Evolutionary conservation across 257 asterid species (phyloP), one percentile per base, ranked within the genome.

Genomic region (Plantago ovata): DNA sequence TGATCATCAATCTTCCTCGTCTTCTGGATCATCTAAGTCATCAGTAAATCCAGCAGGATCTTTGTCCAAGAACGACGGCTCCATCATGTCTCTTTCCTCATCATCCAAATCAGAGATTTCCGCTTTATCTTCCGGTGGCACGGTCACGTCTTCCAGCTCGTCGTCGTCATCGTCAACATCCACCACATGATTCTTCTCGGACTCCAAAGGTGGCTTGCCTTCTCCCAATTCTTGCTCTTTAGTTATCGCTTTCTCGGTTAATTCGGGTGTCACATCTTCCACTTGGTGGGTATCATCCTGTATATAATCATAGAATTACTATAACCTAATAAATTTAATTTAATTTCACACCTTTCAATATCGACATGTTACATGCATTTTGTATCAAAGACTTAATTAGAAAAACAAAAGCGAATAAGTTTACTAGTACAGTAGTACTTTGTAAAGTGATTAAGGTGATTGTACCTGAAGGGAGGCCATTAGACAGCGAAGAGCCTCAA

Each of bases 381-480:
- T n/a, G n/a, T n/a, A n/a, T n/a, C n/a, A n/a, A n/a, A n/a, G n/a
- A n/a, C n/a, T n/a, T n/a, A n/a, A n/a, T n/a, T n/a, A n/a, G n/a
- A n/a, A n/a, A n/a, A n/a, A n/a, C n/a, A n/a, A n/a, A n/a, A n/a
- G n/a, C n/a, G n/a, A n/a, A n/a, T n/a, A n/a, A n/a, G n/a, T n/a
- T n/a, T n/a, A n/a, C n/a, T n/a, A n/a, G n/a, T n/a, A n/a, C n/a
- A n/a, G n/a, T n/a, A n/a, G n/a, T n/a, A n/a, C n/a, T n/a, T n/a
- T n/a, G n/a, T n/a, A n/a, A n/a, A n/a, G n/a, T n/a, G n/a, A n/a
- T n/a, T n/a, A n/a, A 19, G 13, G 23, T 8, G 32, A 12, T 3
- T 13, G 10, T 6, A 70, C 75, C 75, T 70, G 75, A 58, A 58
- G 38, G 43, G 75, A 58, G 58, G 75, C 75, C 75, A 70, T 70